Evolutionary conservation across 192 early-diverging fungal genomes (phyloP).

Genomic region (Obelidium mucronatum): DNA sequence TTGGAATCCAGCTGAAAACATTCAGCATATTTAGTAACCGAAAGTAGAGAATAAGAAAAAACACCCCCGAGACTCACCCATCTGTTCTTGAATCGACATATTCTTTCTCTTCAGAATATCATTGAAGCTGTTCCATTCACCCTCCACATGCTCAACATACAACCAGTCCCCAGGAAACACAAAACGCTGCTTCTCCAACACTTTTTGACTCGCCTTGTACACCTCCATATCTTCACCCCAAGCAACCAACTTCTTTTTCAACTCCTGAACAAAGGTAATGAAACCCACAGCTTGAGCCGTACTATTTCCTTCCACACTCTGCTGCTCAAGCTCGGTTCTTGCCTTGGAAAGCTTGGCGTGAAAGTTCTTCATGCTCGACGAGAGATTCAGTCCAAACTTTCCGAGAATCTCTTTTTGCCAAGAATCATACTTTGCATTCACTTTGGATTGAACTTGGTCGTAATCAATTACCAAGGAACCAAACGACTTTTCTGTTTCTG

Average conservation of each 20-base stretch:
- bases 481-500: slow-evolving; percentile 87
- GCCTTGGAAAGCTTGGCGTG: slow-evolving; percentile 76
- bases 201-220: slow-evolving; percentile 91
- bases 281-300: slow-evolving; percentile 93
- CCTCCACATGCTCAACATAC: slow-evolving; percentile 92
- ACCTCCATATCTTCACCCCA: slow-evolving; percentile 87
- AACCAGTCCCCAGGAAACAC: slow-evolving; percentile 96
- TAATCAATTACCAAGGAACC: slow-evolving; percentile 92
- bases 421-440: slow-evolving; percentile 95
- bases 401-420: slow-evolving; percentile 98
- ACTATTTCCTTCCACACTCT: slow-evolving; percentile 80
- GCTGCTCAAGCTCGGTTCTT: slow-evolving; percentile 86
- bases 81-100: slow-evolving; percentile 92
- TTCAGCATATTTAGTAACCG: no score
- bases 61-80: slow-evolving; percentile 73
- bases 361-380: slow-evolving; percentile 82
- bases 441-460: slow-evolving; percentile 97
- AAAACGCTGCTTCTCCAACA: slow-evolving; percentile 91
- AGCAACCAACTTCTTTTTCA: slow-evolving; percentile 79
- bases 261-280: slow-evolving; percentile 95
- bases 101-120: slow-evolving; percentile 93
- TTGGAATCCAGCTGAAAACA: slow-evolving; percentile 78
- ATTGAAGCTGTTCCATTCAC: slow-evolving; percentile 97
- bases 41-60: slow-evolving; percentile 20
- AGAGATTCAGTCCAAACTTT: slow-evolving; percentile 85